phyloP scores from a whole-genome alignment of 2,329 filamentous ascomycete genomes.

The Seiridium unicorne region DNA sequence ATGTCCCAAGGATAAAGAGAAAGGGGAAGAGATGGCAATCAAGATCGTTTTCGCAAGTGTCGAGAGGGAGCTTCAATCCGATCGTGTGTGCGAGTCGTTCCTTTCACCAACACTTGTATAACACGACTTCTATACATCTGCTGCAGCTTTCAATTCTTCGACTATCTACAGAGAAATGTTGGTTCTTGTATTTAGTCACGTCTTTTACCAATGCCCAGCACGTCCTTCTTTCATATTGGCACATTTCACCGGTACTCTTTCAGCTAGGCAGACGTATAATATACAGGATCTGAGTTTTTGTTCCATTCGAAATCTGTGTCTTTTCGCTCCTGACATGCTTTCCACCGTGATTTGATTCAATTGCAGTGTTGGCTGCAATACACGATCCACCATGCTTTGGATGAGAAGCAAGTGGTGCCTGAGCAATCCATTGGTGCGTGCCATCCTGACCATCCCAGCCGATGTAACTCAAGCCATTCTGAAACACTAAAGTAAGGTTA shows the following conservation, averaged over 20 bases:
- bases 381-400: too few species aligned
- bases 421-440: too few species aligned
- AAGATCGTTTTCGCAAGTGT: not conserved
- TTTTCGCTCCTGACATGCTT: not conserved
- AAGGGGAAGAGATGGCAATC: not conserved
- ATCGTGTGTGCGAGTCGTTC: not conserved
- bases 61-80: not conserved
- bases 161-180: not conserved
- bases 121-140: slow-evolving; percentile 1
- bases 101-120: slow-evolving; percentile 3
- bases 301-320: not conserved
- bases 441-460: too few species aligned
- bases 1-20: not conserved
- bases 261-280: slow-evolving; percentile 4
- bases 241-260: not conserved
- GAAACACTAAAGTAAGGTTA: too few species aligned
- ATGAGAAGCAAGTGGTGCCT: too few species aligned
- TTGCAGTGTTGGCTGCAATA: too few species aligned
- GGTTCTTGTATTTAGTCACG: slow-evolving; percentile 4
- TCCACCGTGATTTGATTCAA: not conserved
- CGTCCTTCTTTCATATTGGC: not conserved
- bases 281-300: slow-evolving; percentile 2
- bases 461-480: too few species aligned
- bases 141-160: slow-evolving; percentile 1
- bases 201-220: slow-evolving; percentile 2